Base-by-base conservation (phyloP, 129 eudicot species). In the Artemisia tridentata region DNA sequence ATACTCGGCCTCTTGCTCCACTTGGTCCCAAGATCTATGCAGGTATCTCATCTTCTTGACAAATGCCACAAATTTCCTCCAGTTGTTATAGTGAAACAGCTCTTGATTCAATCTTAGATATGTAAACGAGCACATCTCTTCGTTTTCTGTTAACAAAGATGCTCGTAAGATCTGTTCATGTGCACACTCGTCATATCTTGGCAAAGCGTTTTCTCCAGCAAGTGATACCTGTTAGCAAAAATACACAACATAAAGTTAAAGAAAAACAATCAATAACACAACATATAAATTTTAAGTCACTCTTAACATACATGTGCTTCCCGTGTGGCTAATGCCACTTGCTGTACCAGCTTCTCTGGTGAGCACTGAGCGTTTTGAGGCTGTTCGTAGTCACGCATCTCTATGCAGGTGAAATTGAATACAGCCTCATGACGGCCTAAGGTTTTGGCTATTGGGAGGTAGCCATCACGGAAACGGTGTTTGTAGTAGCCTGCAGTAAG, bases 1-100 rank as follows among this genome's bases (percentile, higher is more conserved):
- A 81, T 92, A 87, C 81, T 88, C 96, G 0, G 98, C 93, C 82
- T 91, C 98, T 7, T 92, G 70, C 81, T 91, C 98, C 18, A 86
- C 98, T 50, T 92, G 80, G 82, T 92, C 98, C 87, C 91, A 47
- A 56, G 93, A 88, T 67, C n/a, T 73, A 11, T 83, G 86, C 49
- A 90, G 91, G 66, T 86, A 90, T 29, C 73, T 86, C 96, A 88
- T 88, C 70, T 84, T 92, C 91, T 92, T 89, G 65, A 92, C 91
- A 72, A 88, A 83, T 1, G 54, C 78, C 7, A 86, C 91, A 45
- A 88, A 86, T 17, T 72, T 56, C 38, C 96, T 86, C 96, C 96
- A 88, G 64, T 88, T 88, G 6, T 88, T 87, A 1, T 80, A 78
- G 3, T 86, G 87, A 65, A 88, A 88, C 76, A 88, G 64, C 34